Conservation (phyloP, 2,329 filamentous ascomycete genomes). For the Aspergillus floridensis region DNA sequence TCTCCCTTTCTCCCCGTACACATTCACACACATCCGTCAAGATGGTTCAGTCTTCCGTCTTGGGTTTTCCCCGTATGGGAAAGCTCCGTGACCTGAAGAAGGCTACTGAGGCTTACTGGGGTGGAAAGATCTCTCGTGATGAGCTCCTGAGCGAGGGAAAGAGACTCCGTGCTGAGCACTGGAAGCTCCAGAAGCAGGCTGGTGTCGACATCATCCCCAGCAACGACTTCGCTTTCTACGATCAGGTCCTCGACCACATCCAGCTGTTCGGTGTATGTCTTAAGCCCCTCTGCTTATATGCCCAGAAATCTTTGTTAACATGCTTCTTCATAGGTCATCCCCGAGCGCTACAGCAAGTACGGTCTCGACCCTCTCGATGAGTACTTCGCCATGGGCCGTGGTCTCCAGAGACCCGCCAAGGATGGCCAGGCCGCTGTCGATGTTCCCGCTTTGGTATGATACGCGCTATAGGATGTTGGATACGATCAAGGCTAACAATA, state of each 20-base stretch:
- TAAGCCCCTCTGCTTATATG: constrained; percentile 11
- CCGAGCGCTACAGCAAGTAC: constrained; percentile 90
- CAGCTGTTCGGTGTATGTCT: constrained; percentile 87
- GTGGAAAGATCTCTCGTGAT: constrained; percentile 85
- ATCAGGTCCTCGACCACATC: constrained; percentile 96
- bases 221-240: constrained; percentile 99
- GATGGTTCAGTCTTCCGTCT: constrained; percentile 70
- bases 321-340: constrained; percentile 64
- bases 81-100: constrained; percentile 99
- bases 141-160: constrained; percentile 94
- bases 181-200: constrained; percentile 99
- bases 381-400: constrained; percentile 99
- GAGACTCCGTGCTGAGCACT: constrained; percentile 93
- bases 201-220: constrained; percentile 96
- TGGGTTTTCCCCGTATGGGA: constrained; percentile 99
- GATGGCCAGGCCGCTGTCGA: constrained; percentile 61
- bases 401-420: constrained; percentile 80
- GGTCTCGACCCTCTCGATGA: constrained; percentile 85
- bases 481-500: too few species aligned
- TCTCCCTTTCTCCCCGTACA: constrained; percentile 10
- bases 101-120: constrained; percentile 98
- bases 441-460: constrained; percentile 72
- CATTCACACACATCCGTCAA: constrained; percentile 38
- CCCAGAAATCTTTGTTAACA: constrained; percentile 20
- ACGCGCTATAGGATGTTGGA: background rate